phyloP scores from a whole-genome alignment of 1,139 yeast species.

The Pichia sp. region DNA sequence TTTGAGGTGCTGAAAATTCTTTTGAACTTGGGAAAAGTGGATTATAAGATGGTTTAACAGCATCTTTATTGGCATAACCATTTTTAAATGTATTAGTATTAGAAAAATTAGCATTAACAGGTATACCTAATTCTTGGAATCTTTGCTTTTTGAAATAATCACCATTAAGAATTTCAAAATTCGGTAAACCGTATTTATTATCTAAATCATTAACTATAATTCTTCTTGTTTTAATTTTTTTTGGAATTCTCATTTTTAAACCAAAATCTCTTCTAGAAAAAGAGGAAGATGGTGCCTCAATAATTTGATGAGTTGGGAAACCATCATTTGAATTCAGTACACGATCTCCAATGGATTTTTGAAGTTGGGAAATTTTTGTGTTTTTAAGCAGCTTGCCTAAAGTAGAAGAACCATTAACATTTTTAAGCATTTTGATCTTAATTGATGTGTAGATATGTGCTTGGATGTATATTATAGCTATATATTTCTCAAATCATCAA shows the following conservation, averaged over 20 bases:
- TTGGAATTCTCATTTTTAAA: conserved; percentile 51
- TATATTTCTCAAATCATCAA: no score
- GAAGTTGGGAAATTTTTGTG: conserved; percentile 29
- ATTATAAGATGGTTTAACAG: conserved; percentile 8
- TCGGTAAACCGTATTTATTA: conserved; percentile 45
- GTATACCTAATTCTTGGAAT: conserved; percentile 46
- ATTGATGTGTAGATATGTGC: no score
- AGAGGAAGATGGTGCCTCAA: conserved; percentile 52
- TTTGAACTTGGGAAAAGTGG: conserved; percentile 23
- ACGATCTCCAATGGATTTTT: conserved; percentile 23
- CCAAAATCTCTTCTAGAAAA: conserved; percentile 59
- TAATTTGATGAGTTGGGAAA: conserved; percentile 50
- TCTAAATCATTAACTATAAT: conserved; percentile 48
- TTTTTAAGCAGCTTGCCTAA: conserved; percentile 23
- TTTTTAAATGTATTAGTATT: neutral
- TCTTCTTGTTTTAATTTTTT: conserved; percentile 40
- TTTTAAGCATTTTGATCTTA: conserved; percentile 18
- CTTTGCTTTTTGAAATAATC: conserved; percentile 43
- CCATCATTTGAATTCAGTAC: conserved; percentile 21
- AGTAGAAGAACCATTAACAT: conserved; percentile 20
- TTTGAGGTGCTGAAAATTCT: conserved; percentile 8
- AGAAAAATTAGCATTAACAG: conserved; percentile 23
- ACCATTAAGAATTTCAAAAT: conserved; percentile 44
- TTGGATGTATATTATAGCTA: no score
- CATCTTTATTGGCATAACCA: neutral